These are phyloP conservation scores for Wickerhamiella shivajii DNA, from an alignment of 805 yeast species.

Conservation along the genomic window DNA sequence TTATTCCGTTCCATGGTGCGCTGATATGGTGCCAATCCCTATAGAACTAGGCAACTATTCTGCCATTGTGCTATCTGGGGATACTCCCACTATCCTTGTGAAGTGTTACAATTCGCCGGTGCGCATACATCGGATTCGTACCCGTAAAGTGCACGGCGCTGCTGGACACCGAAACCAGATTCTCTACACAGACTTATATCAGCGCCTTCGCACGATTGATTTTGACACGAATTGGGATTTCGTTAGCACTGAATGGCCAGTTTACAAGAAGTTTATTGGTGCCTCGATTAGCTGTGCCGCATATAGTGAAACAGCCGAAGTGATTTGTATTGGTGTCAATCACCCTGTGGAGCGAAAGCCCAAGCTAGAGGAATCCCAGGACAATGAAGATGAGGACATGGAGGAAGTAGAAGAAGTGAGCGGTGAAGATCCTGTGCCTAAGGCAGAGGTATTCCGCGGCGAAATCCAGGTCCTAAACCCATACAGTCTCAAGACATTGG, in stretches of 20 bases:
- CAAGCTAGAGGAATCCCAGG: conserved; percentile 33
- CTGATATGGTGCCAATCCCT: conserved; percentile 41
- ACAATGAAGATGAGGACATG: conserved; percentile 44
- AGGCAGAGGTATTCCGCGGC: conserved; percentile 36
- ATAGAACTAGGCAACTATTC: conserved; percentile 44
- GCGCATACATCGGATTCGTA: conserved; percentile 50
- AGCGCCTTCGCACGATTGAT: background rate
- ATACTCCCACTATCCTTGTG: conserved; percentile 51
- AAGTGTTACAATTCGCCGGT: conserved; percentile 52
- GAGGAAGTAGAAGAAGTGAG: background rate
- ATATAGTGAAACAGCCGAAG: conserved; percentile 51
- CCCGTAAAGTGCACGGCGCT: conserved; percentile 34
- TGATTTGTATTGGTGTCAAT: conserved; percentile 46
- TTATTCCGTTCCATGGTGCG: conserved; percentile 26
- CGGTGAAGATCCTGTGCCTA: background rate
- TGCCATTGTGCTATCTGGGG: conserved; percentile 58
- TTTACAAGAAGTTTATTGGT: conserved; percentile 34
- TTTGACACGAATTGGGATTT: conserved; percentile 8
- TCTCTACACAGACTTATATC: conserved; percentile 29
- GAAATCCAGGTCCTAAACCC: conserved; percentile 56
- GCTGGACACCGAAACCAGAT: conserved; percentile 34
- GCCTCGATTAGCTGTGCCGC: conserved; percentile 51
- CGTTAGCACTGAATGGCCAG: conserved; percentile 4
- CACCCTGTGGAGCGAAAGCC: conserved; percentile 21
- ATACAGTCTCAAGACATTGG: conserved; percentile 61